Conservation (phyloP, 208 protist species). For the Strigomonas galati region DNA sequence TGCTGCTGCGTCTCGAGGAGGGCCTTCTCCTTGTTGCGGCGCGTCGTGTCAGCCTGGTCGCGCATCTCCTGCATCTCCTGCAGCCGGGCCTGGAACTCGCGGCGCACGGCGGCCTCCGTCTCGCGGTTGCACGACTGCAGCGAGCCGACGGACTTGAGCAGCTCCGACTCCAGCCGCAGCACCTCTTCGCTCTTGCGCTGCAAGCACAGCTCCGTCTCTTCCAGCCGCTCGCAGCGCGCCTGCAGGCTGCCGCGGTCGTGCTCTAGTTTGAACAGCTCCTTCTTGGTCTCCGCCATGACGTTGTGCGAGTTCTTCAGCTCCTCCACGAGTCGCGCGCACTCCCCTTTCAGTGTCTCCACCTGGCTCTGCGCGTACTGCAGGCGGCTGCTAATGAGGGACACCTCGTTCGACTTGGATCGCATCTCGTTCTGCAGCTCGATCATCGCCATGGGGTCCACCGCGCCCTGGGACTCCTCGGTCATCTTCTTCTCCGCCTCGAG, state of each 20-base stretch:
- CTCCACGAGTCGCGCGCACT: constrained; percentile 67
- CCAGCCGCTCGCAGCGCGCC: constrained; percentile 35
- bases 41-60: constrained; percentile 56
- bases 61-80: constrained; percentile 67
- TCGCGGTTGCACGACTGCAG: constrained; percentile 78
- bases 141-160: constrained; percentile 54
- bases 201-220: constrained; percentile 55
- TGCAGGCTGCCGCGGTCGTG: constrained; percentile 57
- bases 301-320: constrained; percentile 48
- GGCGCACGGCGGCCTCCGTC: constrained; percentile 71
- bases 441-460: constrained; percentile 31
- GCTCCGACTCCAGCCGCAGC: constrained; percentile 50
- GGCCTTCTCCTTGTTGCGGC: constrained; percentile 52
- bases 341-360: constrained; percentile 59
- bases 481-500: constrained; percentile 35
- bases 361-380: constrained; percentile 63
- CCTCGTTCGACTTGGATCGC: constrained; percentile 45
- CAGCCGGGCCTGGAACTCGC: constrained; percentile 66
- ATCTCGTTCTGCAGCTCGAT: constrained; percentile 52
- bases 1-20: constrained; percentile 47
- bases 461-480: constrained; percentile 13
- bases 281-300: constrained; percentile 42
- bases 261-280: constrained; percentile 55
- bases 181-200: constrained; percentile 61
- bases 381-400: constrained; percentile 56